Conservation (phyloP, 176 grass and related monocot species). For the Oryza punctata region DNA sequence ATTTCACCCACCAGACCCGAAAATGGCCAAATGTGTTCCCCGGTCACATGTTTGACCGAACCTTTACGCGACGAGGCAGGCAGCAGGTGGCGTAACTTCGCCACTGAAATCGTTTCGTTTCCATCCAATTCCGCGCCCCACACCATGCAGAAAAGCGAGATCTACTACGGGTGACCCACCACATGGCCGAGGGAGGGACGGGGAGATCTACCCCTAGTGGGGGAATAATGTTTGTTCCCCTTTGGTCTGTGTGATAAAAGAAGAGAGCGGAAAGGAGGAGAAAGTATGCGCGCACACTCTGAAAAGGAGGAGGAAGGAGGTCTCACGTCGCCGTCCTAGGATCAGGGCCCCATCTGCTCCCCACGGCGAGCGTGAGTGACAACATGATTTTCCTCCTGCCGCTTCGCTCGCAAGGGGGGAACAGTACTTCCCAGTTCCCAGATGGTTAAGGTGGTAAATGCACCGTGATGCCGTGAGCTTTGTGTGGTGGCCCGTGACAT, state of each 20-base stretch:
- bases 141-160: conserved; percentile 2
- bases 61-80: neutral
- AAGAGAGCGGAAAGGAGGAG: neutral
- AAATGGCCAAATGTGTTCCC: neutral
- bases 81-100: neutral
- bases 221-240: conserved; percentile 33
- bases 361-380: neutral
- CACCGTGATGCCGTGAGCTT: no score
- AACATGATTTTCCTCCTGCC: neutral
- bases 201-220: conserved; percentile 21
- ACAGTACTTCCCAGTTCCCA: neutral
- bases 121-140: neutral
- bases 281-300: neutral
- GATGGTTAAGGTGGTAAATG: no score
- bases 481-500: no score
- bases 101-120: neutral
- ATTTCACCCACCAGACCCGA: neutral
- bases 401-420: no score
- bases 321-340: conserved; percentile 23
- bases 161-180: conserved; percentile 22
- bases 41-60: neutral
- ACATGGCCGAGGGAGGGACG: conserved; percentile 16
- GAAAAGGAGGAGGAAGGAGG: neutral
- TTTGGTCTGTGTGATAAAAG: neutral
- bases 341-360: neutral